phyloP scores from a whole-genome alignment of 371 early-diverging fungal genomes.

The Basidiobolus meristosporus region DNA sequence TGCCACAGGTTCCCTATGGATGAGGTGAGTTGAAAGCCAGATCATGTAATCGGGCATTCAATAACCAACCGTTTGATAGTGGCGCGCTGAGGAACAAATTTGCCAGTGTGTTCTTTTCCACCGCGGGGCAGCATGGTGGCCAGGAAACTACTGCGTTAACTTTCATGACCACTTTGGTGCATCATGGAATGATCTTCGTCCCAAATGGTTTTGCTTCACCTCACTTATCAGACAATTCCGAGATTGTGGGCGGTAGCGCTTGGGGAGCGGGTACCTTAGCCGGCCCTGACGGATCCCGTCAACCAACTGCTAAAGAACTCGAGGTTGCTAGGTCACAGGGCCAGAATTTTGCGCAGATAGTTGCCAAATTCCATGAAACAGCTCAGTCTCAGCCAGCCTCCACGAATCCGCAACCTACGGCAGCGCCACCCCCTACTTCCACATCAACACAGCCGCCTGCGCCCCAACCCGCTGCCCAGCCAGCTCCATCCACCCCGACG shows the following conservation, averaged over 20 bases:
- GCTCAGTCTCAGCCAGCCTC: no score
- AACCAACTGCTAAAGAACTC: conserved; percentile 37
- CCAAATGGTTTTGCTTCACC: conserved; percentile 48
- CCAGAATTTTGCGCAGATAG: no score
- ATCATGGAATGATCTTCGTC: conserved; percentile 67
- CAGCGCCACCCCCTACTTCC: no score
- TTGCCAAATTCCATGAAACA: no score
- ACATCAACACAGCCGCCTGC: no score
- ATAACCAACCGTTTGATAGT: background rate
- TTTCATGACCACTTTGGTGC: conserved; percentile 46
- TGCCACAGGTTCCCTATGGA: conserved; percentile 25
- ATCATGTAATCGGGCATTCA: background rate
- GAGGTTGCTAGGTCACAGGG: conserved; percentile 40
- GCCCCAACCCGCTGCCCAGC: no score
- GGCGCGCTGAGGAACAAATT: conserved; percentile 49
- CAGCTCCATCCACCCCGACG: no score
- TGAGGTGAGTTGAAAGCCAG: background rate
- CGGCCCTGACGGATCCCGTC: conserved; percentile 40
- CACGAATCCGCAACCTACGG: no score
- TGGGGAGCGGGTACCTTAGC: conserved; percentile 63
- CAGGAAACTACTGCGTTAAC: conserved; percentile 58
- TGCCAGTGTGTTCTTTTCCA: conserved; percentile 51
- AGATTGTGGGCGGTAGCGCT: conserved; percentile 42
- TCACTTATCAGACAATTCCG: background rate
- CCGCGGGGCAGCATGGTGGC: conserved; percentile 54